These are phyloP conservation scores for Dillenia suffruticosa DNA, from an alignment of 164 flowering plant species.

Conservation along the genomic window DNA sequence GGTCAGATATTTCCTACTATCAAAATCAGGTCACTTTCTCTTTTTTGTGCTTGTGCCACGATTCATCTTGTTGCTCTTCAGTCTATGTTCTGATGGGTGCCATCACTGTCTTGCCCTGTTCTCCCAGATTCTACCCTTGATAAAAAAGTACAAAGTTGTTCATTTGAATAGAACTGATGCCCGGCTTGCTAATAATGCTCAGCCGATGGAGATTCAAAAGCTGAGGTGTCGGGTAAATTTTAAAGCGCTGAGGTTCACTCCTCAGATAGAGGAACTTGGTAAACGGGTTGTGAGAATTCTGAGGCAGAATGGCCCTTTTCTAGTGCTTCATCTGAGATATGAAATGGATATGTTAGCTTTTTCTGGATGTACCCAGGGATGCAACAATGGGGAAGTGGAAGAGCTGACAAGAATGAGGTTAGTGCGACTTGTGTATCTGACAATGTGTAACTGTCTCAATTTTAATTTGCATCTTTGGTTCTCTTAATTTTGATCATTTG, in stretches of 20 bases:
- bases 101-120: constrained; percentile 4
- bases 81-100: background rate
- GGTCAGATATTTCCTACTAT: constrained; percentile 88
- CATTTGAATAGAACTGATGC: constrained; percentile 89
- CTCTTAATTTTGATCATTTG: background rate
- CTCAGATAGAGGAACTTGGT: constrained; percentile 89
- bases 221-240: constrained; percentile 89
- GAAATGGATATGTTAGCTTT: constrained; percentile 99
- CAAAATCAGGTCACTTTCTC: constrained; percentile 45
- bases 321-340: constrained; percentile 94
- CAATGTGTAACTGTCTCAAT: background rate
- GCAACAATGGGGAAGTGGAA: constrained; percentile 68
- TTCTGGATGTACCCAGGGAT: constrained; percentile 94
- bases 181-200: constrained; percentile 83
- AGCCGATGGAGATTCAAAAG: constrained; percentile 73
- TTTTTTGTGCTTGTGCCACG: background rate
- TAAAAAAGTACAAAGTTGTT: constrained; percentile 71
- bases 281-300: constrained; percentile 61
- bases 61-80: background rate
- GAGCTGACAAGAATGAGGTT: constrained; percentile 96
- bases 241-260: constrained; percentile 67
- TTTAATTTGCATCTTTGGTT: background rate
- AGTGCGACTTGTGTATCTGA: constrained; percentile 3
- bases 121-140: constrained; percentile 79
- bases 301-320: constrained; percentile 72